phyloP scores from a whole-genome alignment of 2,329 filamentous ascomycete species.

The Colletotrichum lentis region DNA sequence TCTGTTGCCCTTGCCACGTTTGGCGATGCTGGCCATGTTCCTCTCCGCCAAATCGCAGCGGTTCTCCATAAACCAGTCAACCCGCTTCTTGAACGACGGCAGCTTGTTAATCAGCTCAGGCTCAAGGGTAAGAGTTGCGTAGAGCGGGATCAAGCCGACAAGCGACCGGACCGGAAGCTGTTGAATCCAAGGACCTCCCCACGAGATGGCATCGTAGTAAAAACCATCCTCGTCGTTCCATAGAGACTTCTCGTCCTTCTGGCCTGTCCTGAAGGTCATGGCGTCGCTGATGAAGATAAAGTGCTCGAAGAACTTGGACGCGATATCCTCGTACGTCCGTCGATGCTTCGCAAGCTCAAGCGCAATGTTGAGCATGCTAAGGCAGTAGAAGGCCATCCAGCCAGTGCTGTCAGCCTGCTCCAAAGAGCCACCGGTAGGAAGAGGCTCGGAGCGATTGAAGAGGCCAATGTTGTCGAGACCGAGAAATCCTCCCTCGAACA shows the following conservation, averaged over 20 bases:
- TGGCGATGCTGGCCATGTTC: conserved; percentile 92
- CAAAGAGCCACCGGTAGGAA: conserved; percentile 90
- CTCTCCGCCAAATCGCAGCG: conserved; percentile 85
- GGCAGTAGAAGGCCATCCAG: conserved; percentile 98
- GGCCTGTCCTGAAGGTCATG: conserved; percentile 83
- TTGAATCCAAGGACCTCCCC: conserved; percentile 91
- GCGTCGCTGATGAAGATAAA: conserved; percentile 98
- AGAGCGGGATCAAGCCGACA: conserved; percentile 92
- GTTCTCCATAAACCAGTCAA: conserved; percentile 95
- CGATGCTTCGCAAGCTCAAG: conserved; percentile 95
- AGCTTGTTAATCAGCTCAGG: conserved; percentile 92
- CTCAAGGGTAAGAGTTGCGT: conserved; percentile 89
- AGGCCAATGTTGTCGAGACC: conserved; percentile 96
- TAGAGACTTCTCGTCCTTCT: conserved; percentile 78
- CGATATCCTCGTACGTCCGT: conserved; percentile 94
- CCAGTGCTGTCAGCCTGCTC: conserved; percentile 98
- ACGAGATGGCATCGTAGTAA: conserved; percentile 98
- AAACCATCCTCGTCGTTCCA: conserved; percentile 98
- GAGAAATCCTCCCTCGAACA: conserved; percentile 95
- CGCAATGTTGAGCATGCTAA: conserved; percentile 97
- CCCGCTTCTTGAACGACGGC: conserved; percentile 88
- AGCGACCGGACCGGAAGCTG: conserved; percentile 92
- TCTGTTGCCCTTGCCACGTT: conserved; percentile 88
- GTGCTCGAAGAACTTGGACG: conserved; percentile 98
- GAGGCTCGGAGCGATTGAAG: conserved; percentile 94